A percentile compares a stretch with the other conserved stretches of the same genome.
phyloP scores from a whole-genome alignment of 208 protist species.

The Sergeia podlipaevii region DNA sequence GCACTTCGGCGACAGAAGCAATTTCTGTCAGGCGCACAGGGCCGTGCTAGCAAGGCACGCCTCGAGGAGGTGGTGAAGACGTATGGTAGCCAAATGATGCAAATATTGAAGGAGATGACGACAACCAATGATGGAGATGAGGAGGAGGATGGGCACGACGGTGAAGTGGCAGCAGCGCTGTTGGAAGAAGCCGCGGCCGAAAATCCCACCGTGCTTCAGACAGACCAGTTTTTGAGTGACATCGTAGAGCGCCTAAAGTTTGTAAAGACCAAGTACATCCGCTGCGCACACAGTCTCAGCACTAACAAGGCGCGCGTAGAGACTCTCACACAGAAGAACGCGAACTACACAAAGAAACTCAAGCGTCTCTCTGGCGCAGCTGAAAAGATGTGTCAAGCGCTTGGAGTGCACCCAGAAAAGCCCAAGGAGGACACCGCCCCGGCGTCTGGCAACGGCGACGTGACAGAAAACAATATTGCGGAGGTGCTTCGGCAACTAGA shows the following conservation, averaged over 20 bases:
- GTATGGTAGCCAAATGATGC: constrained; percentile 29
- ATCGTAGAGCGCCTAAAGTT: constrained; percentile 47
- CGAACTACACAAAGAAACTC: constrained; percentile 15
- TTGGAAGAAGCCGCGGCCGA: constrained; percentile 1
- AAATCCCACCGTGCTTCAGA: constrained; percentile 14
- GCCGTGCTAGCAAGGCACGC: constrained; percentile 31
- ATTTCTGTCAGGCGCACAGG: constrained; percentile 33
- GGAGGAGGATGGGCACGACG: neutral
- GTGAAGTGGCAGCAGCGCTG: constrained; percentile 6
- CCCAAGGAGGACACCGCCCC: constrained; percentile 6
- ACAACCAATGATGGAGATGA: constrained; percentile 7
- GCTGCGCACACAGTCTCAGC: constrained; percentile 22
- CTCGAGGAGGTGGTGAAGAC: constrained; percentile 38
- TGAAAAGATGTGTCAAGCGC: constrained; percentile 12
- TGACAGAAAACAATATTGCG: constrained; percentile 53
- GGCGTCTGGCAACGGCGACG: neutral
- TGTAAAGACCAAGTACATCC: constrained; percentile 40
- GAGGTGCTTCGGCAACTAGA: constrained; percentile 45
- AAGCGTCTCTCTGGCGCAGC: constrained; percentile 23
- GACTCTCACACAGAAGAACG: constrained; percentile 32
- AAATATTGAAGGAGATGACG: constrained; percentile 36
- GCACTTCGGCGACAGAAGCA: constrained; percentile 51
- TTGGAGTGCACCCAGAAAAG: constrained; percentile 16
- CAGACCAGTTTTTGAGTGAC: constrained; percentile 44
- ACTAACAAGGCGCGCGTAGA: constrained; percentile 44